Base-by-base conservation (phyloP, 176 grass and related monocot genomes). In the Cenchrus purpureus region DNA sequence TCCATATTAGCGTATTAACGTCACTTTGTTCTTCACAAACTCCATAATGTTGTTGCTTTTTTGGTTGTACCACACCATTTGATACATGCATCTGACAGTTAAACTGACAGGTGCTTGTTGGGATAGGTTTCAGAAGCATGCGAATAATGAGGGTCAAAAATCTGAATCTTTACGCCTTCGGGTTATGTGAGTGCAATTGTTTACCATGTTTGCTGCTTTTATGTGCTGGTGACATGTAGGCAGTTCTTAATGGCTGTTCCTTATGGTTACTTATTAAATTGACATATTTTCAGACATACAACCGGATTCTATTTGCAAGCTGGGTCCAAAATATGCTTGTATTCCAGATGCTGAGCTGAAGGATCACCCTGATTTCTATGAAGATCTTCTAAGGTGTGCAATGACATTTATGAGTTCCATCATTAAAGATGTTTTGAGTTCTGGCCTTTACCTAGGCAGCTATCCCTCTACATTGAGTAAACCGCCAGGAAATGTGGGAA, bases 121-220 rank as follows among this genome's bases (percentile, higher is more conserved):
- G 97, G 45, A 91, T 92, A 70, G 97, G 97, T 83, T 91, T 79
- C 65, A 94, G 89, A 87, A 89, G 78, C 69, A 94, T 96, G 91
- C 91, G 79, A 68, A 94, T 99, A 86, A 94, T 99, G 91, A 89
- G 62, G 59, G 64, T 96, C 4, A 99, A 96, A 83, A 78, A 86
- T 71, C 51, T 99, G 46, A 96, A 96, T 72, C 80, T 99, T 46
- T 99, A 96, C 86, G 97, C 97, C 79, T 99, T 99, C 84, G 97
- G 97, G 59, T 79, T 99, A 88, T 99, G 97, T 99, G 82, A 99
- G 97, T 94, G 48, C 63, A 51, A 28, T 71, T 67, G 63, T 20
- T 58, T 86, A 4, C 58, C 15, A 45, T 57, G 17, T 46, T 48
- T 85, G 10, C 12, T 74, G 5, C 34, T 82, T 44, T 54, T 83